Base-by-base conservation (phyloP, 495 filamentous ascomycete genomes). In the Penicillium bovifimosum region DNA sequence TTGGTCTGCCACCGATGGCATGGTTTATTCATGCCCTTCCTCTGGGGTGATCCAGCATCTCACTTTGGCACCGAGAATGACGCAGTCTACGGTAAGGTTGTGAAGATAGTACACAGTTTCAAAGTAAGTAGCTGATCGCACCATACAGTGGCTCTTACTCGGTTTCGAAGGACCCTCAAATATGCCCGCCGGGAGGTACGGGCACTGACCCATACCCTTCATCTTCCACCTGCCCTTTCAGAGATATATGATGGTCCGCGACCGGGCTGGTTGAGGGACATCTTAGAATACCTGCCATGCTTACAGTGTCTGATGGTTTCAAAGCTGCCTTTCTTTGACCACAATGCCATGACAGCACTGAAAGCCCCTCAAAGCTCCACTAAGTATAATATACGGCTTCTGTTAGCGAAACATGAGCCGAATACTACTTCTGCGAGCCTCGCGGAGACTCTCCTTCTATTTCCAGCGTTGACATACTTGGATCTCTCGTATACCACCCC, bases 41-140 rank as follows among this genome's bases (percentile, higher is more conserved):
- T 87, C 0, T 87, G 84, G 84, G 82, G 82, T n/a, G 74, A 81
- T 59, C 84, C 84, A 26, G 80, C 79, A 0, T 80, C 81, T 20
- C 79, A 83, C 55, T 86, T 86, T 61, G 81, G 80, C 28, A 76
- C 72, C 10, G 76, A 83, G 14, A 81, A 82, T 60, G 83, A 86
- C 59, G 77, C 76, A 6, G 80, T 85, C 36, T 86, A 83, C 56
- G 74, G 79, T 81, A 69, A 56, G 62, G 35, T 10, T 10, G 7
- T 14, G 13, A 17, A 13, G 29, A 20, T 16, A 41, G 28, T 10
- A 20, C 33, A 18, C 7, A 29, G 13, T 16, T 20, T 20, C 14
- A 18, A 50, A 44, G 27, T 16, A 33, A 9, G 31, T 32, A 13
- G 13, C 50, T 45, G 17, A 59, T 32, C 16, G 13, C 6, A 35